Evolutionary conservation across 768 basidiomycete genomes (phyloP).

Genomic region (Xerocomellus chrysenteron): DNA sequence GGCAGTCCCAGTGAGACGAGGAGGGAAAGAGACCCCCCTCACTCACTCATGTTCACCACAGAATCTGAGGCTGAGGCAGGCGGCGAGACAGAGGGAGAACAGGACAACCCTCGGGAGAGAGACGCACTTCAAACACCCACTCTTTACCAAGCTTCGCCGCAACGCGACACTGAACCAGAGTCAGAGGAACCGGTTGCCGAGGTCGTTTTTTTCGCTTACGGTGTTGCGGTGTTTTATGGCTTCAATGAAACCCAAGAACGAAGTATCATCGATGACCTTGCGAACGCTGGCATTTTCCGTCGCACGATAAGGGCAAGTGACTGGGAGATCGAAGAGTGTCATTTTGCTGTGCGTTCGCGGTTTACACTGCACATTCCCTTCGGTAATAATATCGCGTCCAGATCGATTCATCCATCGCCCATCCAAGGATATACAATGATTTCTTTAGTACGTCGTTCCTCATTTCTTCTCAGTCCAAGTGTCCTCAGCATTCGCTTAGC

Average conservation of each 20-base stretch:
- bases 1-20: conserved; percentile 16
- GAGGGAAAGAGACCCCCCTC: conserved; percentile 1
- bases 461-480: not conserved
- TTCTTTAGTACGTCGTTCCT: conserved; percentile 76
- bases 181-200: conserved; percentile 58
- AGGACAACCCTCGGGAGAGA: not conserved
- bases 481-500: conserved; percentile 44
- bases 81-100: conserved; percentile 14
- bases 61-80: conserved; percentile 10
- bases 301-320: conserved; percentile 59
- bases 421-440: conserved; percentile 93
- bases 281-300: conserved; percentile 66
- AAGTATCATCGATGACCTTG: conserved; percentile 81
- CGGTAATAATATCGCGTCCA: conserved; percentile 23
- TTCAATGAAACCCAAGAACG: conserved; percentile 76
- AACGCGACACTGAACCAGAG: conserved; percentile 9
- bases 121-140: conserved; percentile 6
- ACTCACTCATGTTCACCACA: not conserved
- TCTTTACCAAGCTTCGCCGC: not conserved
- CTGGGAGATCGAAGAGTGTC: conserved; percentile 94
- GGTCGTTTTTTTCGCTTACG: conserved; percentile 81
- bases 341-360: conserved; percentile 61
- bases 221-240: conserved; percentile 92
- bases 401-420: conserved; percentile 83
- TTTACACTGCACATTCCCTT: not conserved